A percentile compares a stretch with the other conserved stretches of the same genome.
Conservation (phyloP, 2,329 filamentous ascomycete genomes). For the Macrophomina tecta region DNA sequence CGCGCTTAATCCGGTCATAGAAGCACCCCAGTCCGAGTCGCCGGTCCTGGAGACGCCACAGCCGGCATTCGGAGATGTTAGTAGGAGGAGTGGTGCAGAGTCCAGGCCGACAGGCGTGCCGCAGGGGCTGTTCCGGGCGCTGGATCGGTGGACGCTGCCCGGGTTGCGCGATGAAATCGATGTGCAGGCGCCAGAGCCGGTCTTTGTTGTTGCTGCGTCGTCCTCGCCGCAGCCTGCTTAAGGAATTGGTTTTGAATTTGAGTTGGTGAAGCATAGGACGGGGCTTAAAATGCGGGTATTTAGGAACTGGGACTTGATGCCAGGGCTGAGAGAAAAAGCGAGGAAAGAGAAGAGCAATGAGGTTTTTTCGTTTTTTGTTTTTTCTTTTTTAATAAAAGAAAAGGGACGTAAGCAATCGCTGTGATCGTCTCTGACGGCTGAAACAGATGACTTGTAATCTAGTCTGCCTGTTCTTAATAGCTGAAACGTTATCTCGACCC, state of each 20-base stretch:
- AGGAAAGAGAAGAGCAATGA: background rate
- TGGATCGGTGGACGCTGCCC: conserved; percentile 25
- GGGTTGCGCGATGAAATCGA: background rate
- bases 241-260: conserved; percentile 25
- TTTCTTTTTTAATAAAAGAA: too few species aligned
- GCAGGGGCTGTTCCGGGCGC: conserved; percentile 23
- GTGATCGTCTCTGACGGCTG: too few species aligned
- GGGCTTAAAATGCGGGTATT: background rate
- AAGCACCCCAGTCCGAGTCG: conserved; percentile 26
- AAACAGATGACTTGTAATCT: too few species aligned
- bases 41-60: background rate
- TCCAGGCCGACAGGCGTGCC: background rate
- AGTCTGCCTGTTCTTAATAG: too few species aligned
- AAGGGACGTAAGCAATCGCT: too few species aligned
- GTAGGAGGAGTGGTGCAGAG: background rate
- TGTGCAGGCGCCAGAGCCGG: conserved; percentile 12
- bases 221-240: background rate
- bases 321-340: background rate
- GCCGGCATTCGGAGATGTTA: background rate
- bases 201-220: background rate
- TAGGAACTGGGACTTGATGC: background rate
- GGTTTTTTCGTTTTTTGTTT: background rate
- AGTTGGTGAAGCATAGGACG: conserved; percentile 8
- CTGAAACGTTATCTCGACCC: too few species aligned
- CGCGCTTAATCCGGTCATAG: conserved; percentile 24